Evolutionary conservation across 371 early-diverging fungal species (phyloP).

Genomic region (Syncephalis fuscata): DNA sequence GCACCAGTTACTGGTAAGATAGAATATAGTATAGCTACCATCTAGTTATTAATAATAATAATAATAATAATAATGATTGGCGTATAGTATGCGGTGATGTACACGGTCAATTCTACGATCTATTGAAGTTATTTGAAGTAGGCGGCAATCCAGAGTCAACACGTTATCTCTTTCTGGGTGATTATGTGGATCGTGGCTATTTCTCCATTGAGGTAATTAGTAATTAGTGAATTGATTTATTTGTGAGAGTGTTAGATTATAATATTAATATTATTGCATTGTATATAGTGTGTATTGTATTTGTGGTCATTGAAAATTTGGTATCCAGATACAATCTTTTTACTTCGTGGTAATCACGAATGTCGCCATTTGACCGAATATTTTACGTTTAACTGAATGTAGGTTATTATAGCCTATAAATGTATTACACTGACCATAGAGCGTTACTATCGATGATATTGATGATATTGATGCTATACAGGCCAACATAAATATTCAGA

Average conservation of each 20-base stretch:
- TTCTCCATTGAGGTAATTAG: conserved; percentile 64
- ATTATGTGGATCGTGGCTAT: conserved; percentile 98
- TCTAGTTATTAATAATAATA: not conserved
- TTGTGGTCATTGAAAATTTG: conserved; percentile 80
- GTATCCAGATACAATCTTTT: conserved; percentile 80
- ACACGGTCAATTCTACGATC: conserved; percentile 98
- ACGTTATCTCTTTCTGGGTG: conserved; percentile 86
- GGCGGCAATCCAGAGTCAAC: conserved; percentile 87
- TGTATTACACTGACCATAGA: too few relatives aligned
- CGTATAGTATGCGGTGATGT: conserved; percentile 91
- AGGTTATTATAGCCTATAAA: conserved; percentile 20
- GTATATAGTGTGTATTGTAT: conserved; percentile 69
- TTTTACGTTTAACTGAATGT: conserved; percentile 97
- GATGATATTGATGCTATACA: too few relatives aligned
- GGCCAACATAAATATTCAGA: conserved; percentile 90
- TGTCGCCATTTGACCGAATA: conserved; percentile 95
- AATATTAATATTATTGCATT: not conserved
- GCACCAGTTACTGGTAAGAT: conserved; percentile 77
- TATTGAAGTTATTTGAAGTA: conserved; percentile 96
- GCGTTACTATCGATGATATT: too few relatives aligned
- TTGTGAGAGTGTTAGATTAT: too few relatives aligned
- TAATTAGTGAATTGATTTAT: not conserved
- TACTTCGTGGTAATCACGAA: conserved; percentile 97
- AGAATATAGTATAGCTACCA: not conserved
- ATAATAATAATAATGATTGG: too few relatives aligned